These are phyloP conservation scores for Aspergillus indologenus DNA, from an alignment of 495 filamentous ascomycete species.

Conservation along the genomic window DNA sequence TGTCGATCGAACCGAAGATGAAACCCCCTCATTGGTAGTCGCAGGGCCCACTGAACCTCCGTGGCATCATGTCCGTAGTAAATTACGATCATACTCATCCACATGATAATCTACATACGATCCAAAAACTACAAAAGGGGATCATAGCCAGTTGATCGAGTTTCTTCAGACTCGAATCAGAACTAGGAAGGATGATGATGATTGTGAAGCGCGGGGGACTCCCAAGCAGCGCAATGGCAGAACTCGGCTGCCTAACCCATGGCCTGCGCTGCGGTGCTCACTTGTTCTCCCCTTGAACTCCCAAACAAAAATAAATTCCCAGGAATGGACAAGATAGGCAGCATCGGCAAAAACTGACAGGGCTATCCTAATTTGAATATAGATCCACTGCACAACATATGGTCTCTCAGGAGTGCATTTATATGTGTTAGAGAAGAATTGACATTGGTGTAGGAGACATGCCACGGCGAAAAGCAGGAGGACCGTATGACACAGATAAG, in stretches of 20 bases:
- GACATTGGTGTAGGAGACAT: background rate
- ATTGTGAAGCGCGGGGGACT: background rate
- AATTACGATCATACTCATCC: too few species aligned
- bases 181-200: background rate
- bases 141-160: too few species aligned
- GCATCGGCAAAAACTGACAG: background rate
- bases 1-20: slow-evolving; percentile 1
- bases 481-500: background rate
- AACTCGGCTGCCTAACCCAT: background rate
- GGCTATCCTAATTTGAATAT: background rate
- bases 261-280: too few species aligned
- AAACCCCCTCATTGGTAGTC: slow-evolving; percentile 1
- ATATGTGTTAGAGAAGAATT: background rate
- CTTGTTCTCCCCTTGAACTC: background rate
- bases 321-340: background rate
- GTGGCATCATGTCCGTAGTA: background rate
- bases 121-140: too few species aligned
- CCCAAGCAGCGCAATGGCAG: background rate
- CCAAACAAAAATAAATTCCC: background rate
- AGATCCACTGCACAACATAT: background rate
- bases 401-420: background rate
- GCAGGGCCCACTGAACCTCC: slow-evolving; percentile 1
- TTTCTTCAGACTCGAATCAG: background rate
- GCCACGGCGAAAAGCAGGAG: background rate
- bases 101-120: too few species aligned